Evolutionary conservation across 805 yeast genomes (phyloP).

Genomic region (Lachancea sp.): DNA sequence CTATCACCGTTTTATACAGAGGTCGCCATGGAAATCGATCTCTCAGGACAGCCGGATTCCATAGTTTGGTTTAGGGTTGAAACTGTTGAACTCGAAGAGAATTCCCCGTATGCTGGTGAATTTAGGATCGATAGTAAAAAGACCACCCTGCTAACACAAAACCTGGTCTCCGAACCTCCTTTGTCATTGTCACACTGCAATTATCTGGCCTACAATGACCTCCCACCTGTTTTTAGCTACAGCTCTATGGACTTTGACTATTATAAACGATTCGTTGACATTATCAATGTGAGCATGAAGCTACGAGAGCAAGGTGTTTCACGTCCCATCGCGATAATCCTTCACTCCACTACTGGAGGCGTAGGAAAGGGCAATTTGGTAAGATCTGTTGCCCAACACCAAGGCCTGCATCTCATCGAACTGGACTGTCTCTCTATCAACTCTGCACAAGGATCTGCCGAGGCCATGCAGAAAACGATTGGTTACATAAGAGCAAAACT

Average conservation of each 20-base stretch:
- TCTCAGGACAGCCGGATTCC: conserved; percentile 44
- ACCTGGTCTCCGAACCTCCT: conserved; percentile 46
- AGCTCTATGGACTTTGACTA: conserved; percentile 34
- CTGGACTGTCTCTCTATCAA: conserved; percentile 55
- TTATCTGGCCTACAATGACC: conserved; percentile 44
- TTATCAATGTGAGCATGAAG: conserved; percentile 46
- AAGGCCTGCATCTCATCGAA: conserved; percentile 62
- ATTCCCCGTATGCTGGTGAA: conserved; percentile 28
- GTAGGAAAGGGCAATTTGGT: conserved; percentile 73
- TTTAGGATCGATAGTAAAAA: conserved; percentile 58
- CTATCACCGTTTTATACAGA: conserved; percentile 14
- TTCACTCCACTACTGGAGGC: conserved; percentile 65
- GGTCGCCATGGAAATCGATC: conserved; percentile 4
- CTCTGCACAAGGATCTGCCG: conserved; percentile 48
- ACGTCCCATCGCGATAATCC: conserved; percentile 54
- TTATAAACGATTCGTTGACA: conserved; percentile 47
- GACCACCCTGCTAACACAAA: conserved; percentile 61
- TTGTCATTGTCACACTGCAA: conserved; percentile 23
- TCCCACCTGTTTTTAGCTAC: conserved; percentile 39
- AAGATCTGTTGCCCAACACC: conserved; percentile 43
- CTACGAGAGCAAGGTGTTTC: conserved; percentile 27
- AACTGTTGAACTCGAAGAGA: conserved; percentile 32
- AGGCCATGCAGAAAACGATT: conserved; percentile 70
- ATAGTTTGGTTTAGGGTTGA: conserved; percentile 84
- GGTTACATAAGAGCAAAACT: conserved; percentile 73